These are phyloP conservation scores for Nothomitra cinnamomea DNA, from an alignment of 2,329 filamentous ascomycete species.

Conservation along the genomic window DNA sequence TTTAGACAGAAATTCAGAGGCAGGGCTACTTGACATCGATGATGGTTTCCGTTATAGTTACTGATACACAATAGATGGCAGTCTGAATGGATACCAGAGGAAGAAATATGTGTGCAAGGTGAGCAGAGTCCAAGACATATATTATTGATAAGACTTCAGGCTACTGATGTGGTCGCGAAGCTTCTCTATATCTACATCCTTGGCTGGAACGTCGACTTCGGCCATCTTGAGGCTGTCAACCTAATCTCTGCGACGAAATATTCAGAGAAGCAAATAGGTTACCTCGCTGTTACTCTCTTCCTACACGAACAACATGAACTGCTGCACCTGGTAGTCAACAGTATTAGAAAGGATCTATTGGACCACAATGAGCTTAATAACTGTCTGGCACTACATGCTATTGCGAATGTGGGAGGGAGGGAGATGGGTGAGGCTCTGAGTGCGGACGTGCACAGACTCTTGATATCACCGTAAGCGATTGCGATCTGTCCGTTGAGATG, in stretches of 20 bases:
- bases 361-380: conserved; percentile 97
- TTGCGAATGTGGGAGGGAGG: conserved; percentile 88
- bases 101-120: conserved; percentile 99
- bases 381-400: conserved; percentile 88
- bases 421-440: conserved; percentile 96
- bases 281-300: conserved; percentile 92
- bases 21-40: not conserved
- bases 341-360: conserved; percentile 86
- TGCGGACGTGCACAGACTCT: conserved; percentile 74
- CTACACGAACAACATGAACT: conserved; percentile 94
- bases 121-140: conserved; percentile 11
- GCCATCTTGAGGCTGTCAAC: conserved; percentile 94
- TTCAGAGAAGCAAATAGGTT: conserved; percentile 98
- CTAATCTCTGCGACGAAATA: conserved; percentile 94
- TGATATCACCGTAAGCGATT: conserved; percentile 73
- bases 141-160: too few species aligned
- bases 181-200: conserved; percentile 98
- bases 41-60: conserved; percentile 1
- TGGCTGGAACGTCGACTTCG: conserved; percentile 98
- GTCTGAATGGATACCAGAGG: conserved; percentile 89
- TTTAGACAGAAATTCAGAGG: conserved; percentile 76
- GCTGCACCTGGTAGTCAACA: conserved; percentile 91
- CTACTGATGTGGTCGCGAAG: conserved; percentile 19
- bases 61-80: conserved; percentile 44
- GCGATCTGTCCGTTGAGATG: conserved; percentile 14